phyloP scores from a whole-genome alignment of 495 filamentous ascomycete species.

The Oleoguttula mirabilis region DNA sequence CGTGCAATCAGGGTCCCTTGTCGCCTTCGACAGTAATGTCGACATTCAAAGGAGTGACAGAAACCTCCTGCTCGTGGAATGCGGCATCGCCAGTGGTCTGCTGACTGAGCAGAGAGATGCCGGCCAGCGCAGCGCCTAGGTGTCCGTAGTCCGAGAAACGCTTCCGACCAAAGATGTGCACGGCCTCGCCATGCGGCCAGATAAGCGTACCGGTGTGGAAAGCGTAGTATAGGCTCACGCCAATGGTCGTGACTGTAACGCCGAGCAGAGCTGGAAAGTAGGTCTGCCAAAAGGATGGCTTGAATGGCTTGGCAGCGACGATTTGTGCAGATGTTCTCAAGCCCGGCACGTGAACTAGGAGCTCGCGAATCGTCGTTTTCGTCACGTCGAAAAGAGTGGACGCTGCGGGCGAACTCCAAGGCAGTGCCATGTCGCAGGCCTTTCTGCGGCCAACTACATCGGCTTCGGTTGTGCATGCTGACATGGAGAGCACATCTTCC shows the following conservation, averaged over 20 bases:
- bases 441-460: not conserved
- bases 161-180: slow-evolving; percentile 15
- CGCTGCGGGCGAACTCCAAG: slow-evolving; percentile 1
- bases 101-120: slow-evolving; percentile 7
- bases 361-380: not conserved
- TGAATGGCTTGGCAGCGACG: not conserved
- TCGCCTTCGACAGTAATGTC: slow-evolving; percentile 3
- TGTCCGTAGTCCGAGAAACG: slow-evolving; percentile 17
- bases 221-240: slow-evolving; percentile 1
- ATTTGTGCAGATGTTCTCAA: not conserved
- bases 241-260: not conserved
- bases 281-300: not conserved
- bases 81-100: not conserved
- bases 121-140: slow-evolving; percentile 13
- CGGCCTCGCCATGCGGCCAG: slow-evolving; percentile 13
- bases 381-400: slow-evolving; percentile 1
- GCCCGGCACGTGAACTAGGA: slow-evolving; percentile 5
- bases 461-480: not conserved
- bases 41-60: not conserved
- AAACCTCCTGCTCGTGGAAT: not conserved
- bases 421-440: not conserved
- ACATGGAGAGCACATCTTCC: slow-evolving; percentile 6
- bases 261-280: slow-evolving; percentile 7
- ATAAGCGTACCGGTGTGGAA: slow-evolving; percentile 4
- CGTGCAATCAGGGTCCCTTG: not conserved